Percentiles rank a stretch among this genome's conserved stretches.
phyloP scores from a whole-genome alignment of 2,329 filamentous ascomycete genomes.

The Talaromyces sp. region DNA sequence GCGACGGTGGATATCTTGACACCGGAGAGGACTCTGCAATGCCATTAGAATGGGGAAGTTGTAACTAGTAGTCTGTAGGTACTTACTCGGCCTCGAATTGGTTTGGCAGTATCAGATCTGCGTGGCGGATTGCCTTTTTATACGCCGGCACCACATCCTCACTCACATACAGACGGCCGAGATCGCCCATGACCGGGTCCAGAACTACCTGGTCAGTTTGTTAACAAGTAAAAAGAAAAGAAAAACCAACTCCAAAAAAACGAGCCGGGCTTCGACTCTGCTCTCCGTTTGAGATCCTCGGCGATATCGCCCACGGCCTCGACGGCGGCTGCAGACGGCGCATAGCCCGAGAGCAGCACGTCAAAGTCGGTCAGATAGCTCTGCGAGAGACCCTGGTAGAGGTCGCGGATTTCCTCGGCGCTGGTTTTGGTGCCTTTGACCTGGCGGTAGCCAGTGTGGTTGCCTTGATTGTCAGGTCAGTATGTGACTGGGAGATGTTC shows the following conservation, averaged over 20 bases:
- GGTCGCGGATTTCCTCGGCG: slow-evolving; percentile 73
- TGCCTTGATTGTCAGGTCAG: slow-evolving; percentile 54
- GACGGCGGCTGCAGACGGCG: slow-evolving; percentile 80
- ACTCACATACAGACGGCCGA: slow-evolving; percentile 84
- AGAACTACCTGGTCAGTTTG: slow-evolving; percentile 54
- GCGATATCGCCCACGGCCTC: slow-evolving; percentile 80
- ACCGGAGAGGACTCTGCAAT: slow-evolving; percentile 69
- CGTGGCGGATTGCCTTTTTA: slow-evolving; percentile 69
- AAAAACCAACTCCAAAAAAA: slow-evolving; percentile 74
- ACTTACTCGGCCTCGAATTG: slow-evolving; percentile 93
- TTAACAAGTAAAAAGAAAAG: not conserved
- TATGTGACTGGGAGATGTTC: not conserved
- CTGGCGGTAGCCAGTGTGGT: slow-evolving; percentile 89
- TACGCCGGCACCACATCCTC: slow-evolving; percentile 90
- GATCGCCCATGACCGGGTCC: slow-evolving; percentile 97
- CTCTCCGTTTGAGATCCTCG: slow-evolving; percentile 67
- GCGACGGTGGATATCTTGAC: slow-evolving; percentile 72
- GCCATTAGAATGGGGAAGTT: not conserved
- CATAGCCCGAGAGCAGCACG: slow-evolving; percentile 91
- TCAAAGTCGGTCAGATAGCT: slow-evolving; percentile 85
- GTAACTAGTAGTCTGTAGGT: not conserved
- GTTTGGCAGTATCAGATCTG: slow-evolving; percentile 90
- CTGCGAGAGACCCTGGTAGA: slow-evolving; percentile 79
- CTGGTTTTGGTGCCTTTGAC: slow-evolving; percentile 79
- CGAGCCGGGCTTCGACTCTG: slow-evolving; percentile 58